phyloP scores from a whole-genome alignment of 352 stramenopile genomes.

The Pythium oligandrum region DNA sequence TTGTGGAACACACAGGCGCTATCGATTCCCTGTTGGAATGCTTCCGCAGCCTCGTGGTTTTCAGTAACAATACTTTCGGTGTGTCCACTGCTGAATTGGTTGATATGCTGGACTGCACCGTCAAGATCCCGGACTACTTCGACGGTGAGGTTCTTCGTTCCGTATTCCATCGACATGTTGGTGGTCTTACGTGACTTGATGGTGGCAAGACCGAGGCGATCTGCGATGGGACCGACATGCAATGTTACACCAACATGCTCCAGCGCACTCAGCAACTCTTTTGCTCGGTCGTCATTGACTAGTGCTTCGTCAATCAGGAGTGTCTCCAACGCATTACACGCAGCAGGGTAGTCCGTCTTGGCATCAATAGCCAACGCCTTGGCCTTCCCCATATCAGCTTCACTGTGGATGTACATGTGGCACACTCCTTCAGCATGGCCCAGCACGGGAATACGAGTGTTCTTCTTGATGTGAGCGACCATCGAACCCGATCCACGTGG shows the following conservation, averaged over 20 bases:
- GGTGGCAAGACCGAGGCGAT: conserved; percentile 58
- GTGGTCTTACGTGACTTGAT: conserved; percentile 65
- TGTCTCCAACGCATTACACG: conserved; percentile 98
- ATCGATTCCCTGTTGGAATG: conserved; percentile 88
- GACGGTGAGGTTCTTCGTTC: conserved; percentile 90
- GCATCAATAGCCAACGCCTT: conserved; percentile 92
- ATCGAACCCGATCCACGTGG: conserved; percentile 94
- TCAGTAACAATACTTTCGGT: conserved; percentile 97
- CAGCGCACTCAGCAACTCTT: conserved; percentile 78
- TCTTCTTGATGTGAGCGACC: conserved; percentile 96
- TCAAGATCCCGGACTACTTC: conserved; percentile 90
- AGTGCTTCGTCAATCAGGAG: conserved; percentile 92
- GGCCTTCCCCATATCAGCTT: conserved; percentile 84
- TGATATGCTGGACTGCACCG: conserved; percentile 94
- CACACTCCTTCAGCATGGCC: conserved; percentile 98
- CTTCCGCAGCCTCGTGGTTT: conserved; percentile 64
- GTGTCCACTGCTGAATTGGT: conserved; percentile 94
- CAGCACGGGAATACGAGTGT: conserved; percentile 96
- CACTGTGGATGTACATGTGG: conserved; percentile 96
- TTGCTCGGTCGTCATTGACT: conserved; percentile 66
- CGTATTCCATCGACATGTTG: conserved; percentile 93
- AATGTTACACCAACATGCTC: conserved; percentile 90
- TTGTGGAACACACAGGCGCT: conserved; percentile 99
- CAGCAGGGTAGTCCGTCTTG: conserved; percentile 98
- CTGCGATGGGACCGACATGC: conserved; percentile 87